Conservation (phyloP, 1,139 yeast species). For the Taiozyma sp. region DNA sequence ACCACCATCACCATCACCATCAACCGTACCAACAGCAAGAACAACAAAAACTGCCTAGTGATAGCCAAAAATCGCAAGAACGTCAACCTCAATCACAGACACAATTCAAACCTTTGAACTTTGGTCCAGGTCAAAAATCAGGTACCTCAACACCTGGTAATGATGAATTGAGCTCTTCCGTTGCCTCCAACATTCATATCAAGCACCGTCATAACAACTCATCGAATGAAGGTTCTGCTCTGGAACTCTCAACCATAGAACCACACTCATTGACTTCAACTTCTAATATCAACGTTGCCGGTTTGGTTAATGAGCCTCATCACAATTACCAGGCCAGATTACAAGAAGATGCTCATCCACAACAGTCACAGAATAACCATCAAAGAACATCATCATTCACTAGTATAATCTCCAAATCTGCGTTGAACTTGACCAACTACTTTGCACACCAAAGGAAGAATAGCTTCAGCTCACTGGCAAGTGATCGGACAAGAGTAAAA, state of each 20-base stretch:
- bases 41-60: slow-evolving; percentile 10
- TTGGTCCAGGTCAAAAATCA: slow-evolving; percentile 1
- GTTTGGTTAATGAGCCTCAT: slow-evolving; percentile 19
- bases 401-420: slow-evolving; percentile 31
- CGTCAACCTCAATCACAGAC: background rate
- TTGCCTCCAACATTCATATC: slow-evolving; percentile 15
- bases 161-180: slow-evolving; percentile 13
- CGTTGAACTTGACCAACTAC: slow-evolving; percentile 31
- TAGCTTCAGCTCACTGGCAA: slow-evolving; percentile 32
- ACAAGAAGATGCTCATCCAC: slow-evolving; percentile 5
- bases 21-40: slow-evolving; percentile 9
- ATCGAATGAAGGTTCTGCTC: slow-evolving; percentile 4
- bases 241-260: slow-evolving; percentile 17
- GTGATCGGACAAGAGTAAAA: slow-evolving; percentile 28
- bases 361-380: background rate
- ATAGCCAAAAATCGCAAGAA: background rate
- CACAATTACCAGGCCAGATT: slow-evolving; percentile 11
- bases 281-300: slow-evolving; percentile 22
- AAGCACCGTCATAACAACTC: slow-evolving; percentile 11
- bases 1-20: slow-evolving; percentile 11
- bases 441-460: slow-evolving; percentile 27
- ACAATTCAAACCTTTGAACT: background rate
- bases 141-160: slow-evolving; percentile 5
- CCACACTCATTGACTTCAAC: slow-evolving; percentile 22
- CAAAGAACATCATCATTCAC: slow-evolving; percentile 22